These are phyloP conservation scores for Endotrypanum monterogeii DNA, from an alignment of 208 protist genomes.

Conservation along the genomic window DNA sequence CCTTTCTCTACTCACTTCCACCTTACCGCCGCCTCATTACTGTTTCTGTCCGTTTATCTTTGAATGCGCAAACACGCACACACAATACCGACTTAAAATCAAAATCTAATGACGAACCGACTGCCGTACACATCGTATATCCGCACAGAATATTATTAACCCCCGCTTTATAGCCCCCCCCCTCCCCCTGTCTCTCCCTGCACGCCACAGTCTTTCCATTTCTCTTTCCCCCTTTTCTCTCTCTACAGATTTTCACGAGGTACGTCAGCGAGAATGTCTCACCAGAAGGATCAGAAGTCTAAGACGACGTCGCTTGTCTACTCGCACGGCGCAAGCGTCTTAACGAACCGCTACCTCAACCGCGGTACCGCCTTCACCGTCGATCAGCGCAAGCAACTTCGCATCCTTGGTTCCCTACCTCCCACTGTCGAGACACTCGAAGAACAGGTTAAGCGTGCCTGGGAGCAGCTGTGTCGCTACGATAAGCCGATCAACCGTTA, in stretches of 20 bases:
- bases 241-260: slow-evolving; percentile 1
- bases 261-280: neutral
- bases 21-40: no score
- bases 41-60: no score
- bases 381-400: slow-evolving; percentile 71
- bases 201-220: no score
- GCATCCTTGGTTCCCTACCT: slow-evolving; percentile 66
- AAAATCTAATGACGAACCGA: no score
- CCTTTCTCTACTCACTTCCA: no score
- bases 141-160: no score
- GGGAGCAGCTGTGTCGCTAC: slow-evolving; percentile 64
- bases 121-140: no score
- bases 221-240: no score
- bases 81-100: no score
- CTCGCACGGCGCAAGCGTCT: slow-evolving; percentile 39
- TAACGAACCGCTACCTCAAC: slow-evolving; percentile 82
- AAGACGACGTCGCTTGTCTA: slow-evolving; percentile 22
- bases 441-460: slow-evolving; percentile 74
- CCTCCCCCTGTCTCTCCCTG: neutral
- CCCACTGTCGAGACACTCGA: slow-evolving; percentile 79
- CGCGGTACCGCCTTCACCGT: slow-evolving; percentile 80
- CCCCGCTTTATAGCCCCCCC: neutral
- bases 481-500: slow-evolving; percentile 89
- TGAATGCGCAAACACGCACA: no score
- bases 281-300: slow-evolving; percentile 4